Evolutionary conservation across 306 rosid species (phyloP).

Genomic region (Cicer chorassanicum): DNA sequence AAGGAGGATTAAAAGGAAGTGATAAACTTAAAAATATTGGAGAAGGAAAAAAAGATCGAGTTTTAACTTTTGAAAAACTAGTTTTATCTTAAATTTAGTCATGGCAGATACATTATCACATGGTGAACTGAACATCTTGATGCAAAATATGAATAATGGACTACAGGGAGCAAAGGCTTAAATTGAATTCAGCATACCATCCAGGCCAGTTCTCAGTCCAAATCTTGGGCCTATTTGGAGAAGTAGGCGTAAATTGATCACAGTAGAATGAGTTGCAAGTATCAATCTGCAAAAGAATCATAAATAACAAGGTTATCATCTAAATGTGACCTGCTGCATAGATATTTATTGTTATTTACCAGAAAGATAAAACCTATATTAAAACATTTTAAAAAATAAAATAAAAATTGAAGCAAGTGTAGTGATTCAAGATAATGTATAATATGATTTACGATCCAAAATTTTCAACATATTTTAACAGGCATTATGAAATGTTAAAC

Average conservation of each 20-base stretch:
- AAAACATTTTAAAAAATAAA: neutral
- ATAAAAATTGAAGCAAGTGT: slow-evolving; percentile 1
- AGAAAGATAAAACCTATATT: neutral
- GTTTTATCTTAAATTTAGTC: slow-evolving; percentile 1
- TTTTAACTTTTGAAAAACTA: neutral
- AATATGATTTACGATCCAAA: neutral
- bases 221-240: slow-evolving; percentile 84
- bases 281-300: slow-evolving; percentile 70
- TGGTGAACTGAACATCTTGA: slow-evolving; percentile 10
- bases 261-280: slow-evolving; percentile 95
- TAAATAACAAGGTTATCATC: slow-evolving; percentile 34
- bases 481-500: neutral
- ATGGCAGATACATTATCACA: slow-evolving; percentile 17
- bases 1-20: slow-evolving; percentile 6
- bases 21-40: neutral
- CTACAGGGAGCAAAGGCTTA: slow-evolving; percentile 28
- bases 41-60: neutral
- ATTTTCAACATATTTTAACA: slow-evolving; percentile 21
- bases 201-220: slow-evolving; percentile 99
- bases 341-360: slow-evolving; percentile 26
- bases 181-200: slow-evolving; percentile 62
- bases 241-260: slow-evolving; percentile 82
- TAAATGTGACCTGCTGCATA: slow-evolving; percentile 26
- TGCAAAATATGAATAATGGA: slow-evolving; percentile 33
- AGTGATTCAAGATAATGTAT: slow-evolving; percentile 1